Evolutionary conservation across 1,139 yeast species (phyloP).

Genomic region (Candida sp.): DNA sequence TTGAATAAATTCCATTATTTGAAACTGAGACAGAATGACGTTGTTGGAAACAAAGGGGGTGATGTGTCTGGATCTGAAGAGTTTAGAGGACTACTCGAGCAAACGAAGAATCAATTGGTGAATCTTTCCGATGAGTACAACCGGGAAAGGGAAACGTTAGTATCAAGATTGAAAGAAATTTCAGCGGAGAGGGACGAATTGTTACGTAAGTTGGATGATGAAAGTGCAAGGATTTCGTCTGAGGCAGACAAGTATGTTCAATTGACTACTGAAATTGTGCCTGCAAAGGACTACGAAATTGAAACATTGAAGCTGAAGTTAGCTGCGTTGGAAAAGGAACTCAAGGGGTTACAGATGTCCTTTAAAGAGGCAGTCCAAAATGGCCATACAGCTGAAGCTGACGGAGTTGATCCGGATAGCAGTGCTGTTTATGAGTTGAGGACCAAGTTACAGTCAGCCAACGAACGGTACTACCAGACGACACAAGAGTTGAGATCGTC

Average conservation of each 20-base stretch:
- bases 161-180: slow-evolving; percentile 19
- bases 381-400: not conserved
- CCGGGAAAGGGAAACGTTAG: slow-evolving; percentile 11
- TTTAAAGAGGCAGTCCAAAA: not conserved
- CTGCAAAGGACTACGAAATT: slow-evolving; percentile 30
- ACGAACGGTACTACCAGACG: slow-evolving; percentile 22
- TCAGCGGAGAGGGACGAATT: slow-evolving; percentile 18
- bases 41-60: not conserved
- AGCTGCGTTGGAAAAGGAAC: slow-evolving; percentile 13
- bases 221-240: slow-evolving; percentile 23
- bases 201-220: slow-evolving; percentile 6
- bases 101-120: slow-evolving; percentile 11
- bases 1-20: slow-evolving; percentile 53
- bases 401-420: slow-evolving; percentile 3
- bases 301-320: slow-evolving; percentile 19
- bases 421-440: slow-evolving; percentile 20
- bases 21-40: slow-evolving; percentile 28
- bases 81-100: slow-evolving; percentile 20
- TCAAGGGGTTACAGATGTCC: not conserved
- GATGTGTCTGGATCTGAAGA: slow-evolving; percentile 1
- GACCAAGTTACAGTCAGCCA: slow-evolving; percentile 21
- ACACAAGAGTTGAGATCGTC: slow-evolving; percentile 19
- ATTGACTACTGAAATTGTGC: slow-evolving; percentile 17
- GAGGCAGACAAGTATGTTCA: slow-evolving; percentile 23
- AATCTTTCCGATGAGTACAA: slow-evolving; percentile 8